phyloP scores from a whole-genome alignment of 108 stramenopile species.

The Skeletonema grethae region DNA sequence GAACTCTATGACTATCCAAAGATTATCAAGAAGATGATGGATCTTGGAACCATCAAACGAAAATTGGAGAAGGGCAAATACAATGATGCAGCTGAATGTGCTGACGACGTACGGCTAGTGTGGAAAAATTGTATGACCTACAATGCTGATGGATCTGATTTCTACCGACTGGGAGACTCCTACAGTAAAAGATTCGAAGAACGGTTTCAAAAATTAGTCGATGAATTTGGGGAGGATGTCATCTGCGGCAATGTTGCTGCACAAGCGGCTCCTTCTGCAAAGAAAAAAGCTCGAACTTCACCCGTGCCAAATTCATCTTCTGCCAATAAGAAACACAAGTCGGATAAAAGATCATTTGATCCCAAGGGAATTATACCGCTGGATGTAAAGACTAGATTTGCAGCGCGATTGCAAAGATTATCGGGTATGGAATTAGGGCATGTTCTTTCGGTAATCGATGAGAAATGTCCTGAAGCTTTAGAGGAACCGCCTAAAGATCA shows the following conservation, averaged over 20 bases:
- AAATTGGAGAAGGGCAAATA: slow-evolving; percentile 87
- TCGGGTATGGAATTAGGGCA: slow-evolving; percentile 85
- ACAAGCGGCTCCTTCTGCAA: neutral
- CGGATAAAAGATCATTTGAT: slow-evolving; percentile 13
- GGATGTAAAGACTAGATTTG: slow-evolving; percentile 85
- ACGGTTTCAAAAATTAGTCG: slow-evolving; percentile 71
- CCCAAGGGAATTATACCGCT: slow-evolving; percentile 42
- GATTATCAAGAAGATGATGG: slow-evolving; percentile 93
- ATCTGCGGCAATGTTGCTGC: slow-evolving; percentile 29
- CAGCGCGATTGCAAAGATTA: slow-evolving; percentile 78
- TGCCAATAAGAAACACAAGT: slow-evolving; percentile 6
- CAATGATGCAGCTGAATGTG: slow-evolving; percentile 66
- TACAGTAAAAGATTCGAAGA: slow-evolving; percentile 87
- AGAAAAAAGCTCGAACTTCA: slow-evolving; percentile 2
- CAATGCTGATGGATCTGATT: slow-evolving; percentile 92
- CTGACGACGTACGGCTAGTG: slow-evolving; percentile 92
- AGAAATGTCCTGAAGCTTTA: slow-evolving; percentile 84
- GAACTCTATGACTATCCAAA: slow-evolving; percentile 95
- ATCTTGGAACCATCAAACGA: slow-evolving; percentile 92
- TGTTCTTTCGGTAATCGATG: slow-evolving; percentile 81
- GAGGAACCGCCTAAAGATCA: slow-evolving; percentile 50
- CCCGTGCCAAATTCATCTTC: slow-evolving; percentile 21
- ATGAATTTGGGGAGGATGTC: slow-evolving; percentile 61
- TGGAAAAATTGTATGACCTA: slow-evolving; percentile 97
- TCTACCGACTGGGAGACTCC: slow-evolving; percentile 84